phyloP scores from a whole-genome alignment of 345 rosid genomes.

The Chamaenerion angustifolium region DNA sequence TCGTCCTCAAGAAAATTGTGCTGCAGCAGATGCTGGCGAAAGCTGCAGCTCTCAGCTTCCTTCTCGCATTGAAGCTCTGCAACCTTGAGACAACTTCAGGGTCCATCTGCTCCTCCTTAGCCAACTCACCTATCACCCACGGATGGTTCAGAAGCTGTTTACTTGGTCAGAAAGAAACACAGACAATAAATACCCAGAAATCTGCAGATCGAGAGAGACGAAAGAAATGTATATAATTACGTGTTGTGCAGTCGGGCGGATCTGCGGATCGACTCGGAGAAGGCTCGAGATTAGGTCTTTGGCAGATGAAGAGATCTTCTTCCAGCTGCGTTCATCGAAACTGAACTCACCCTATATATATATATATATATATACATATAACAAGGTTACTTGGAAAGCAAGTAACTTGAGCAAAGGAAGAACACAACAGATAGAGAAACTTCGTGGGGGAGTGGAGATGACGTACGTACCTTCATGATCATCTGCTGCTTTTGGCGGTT shows the following conservation, averaged over 20 bases:
- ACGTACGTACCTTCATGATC: slow-evolving; percentile 49
- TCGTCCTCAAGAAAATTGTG: slow-evolving; percentile 39
- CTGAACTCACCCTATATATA: slow-evolving; percentile 42
- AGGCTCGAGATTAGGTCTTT: slow-evolving; percentile 40
- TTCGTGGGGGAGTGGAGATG: not conserved
- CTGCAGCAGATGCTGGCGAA: slow-evolving; percentile 49
- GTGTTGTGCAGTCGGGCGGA: slow-evolving; percentile 44
- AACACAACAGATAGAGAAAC: too few relatives aligned
- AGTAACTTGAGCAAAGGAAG: not conserved
- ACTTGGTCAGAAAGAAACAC: not conserved
- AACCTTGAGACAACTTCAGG: slow-evolving; percentile 44
- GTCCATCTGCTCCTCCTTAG: slow-evolving; percentile 48
- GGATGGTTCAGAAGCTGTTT: slow-evolving; percentile 40
- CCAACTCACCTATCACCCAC: slow-evolving; percentile 56
- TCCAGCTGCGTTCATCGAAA: slow-evolving; percentile 53
- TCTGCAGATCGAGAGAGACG: not conserved
- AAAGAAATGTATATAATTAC: slow-evolving; percentile 17
- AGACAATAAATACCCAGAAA: too few relatives aligned
- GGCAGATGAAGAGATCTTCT: slow-evolving; percentile 44
- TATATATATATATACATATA: not conserved
- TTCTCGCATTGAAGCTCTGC: slow-evolving; percentile 45
- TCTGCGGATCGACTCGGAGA: slow-evolving; percentile 44
- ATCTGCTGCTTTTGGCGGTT: slow-evolving; percentile 52
- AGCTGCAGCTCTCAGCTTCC: slow-evolving; percentile 50
- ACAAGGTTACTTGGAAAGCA: not conserved